These are phyloP conservation scores for Trypanosoma platydactyli DNA, from an alignment of 208 protist species.

Conservation along the genomic window DNA sequence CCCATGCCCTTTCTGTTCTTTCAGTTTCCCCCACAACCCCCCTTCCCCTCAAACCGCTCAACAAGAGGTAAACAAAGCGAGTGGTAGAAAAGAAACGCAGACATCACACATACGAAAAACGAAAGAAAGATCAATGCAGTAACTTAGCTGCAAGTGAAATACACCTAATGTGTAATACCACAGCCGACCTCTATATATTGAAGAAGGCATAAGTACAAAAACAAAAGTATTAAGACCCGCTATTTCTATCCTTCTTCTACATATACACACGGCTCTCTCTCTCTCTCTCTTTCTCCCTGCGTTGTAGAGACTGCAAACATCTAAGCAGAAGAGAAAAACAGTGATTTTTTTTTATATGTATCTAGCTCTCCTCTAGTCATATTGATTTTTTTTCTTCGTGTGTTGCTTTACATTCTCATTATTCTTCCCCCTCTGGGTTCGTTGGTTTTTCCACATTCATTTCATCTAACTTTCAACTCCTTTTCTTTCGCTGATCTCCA, in stretches of 20 bases:
- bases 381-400: not conserved
- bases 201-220: constrained; percentile 1
- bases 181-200: not conserved
- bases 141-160: not conserved
- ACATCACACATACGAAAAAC: not conserved
- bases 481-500: too few relatives aligned
- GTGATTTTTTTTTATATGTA: constrained; percentile 6
- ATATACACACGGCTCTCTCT: not conserved
- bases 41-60: too few relatives aligned
- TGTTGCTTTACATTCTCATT: constrained; percentile 1
- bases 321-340: not conserved
- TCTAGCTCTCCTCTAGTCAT: too few relatives aligned
- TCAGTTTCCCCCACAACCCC: too few relatives aligned
- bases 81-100: too few relatives aligned
- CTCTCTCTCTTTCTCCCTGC: too few relatives aligned
- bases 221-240: not conserved
- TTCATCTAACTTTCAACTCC: not conserved
- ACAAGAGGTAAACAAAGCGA: too few relatives aligned
- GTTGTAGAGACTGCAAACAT: not conserved
- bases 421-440: not conserved
- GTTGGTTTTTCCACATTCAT: not conserved
- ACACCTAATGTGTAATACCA: not conserved
- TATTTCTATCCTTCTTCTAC: not conserved
- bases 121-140: not conserved
- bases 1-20: too few relatives aligned